Evolutionary conservation across 2,329 filamentous ascomycete species (phyloP), one percentile per base, ranked within the genome.

Genomic region (Fonsecaea monophora): DNA sequence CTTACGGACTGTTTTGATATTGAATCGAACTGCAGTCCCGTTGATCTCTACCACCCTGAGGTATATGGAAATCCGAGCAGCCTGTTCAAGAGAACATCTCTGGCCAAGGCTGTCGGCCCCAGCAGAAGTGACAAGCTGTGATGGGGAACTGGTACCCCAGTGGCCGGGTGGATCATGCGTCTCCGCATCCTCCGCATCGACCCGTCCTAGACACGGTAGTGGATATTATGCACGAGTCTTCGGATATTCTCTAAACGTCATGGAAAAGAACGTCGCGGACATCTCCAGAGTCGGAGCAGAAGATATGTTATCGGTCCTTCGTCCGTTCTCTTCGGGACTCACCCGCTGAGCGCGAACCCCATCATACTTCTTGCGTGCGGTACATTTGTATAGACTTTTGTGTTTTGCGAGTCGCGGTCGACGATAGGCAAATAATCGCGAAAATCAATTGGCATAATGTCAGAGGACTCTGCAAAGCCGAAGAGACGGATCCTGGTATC

Each of bases 401-500:
- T 25, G 15, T 4, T 12, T 10, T 5, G 2, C 18, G 9, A 12
- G 18, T 50, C 25, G 45, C 13, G 10, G 6, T n/a, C 18, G 2
- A 9, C 18, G 45, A 25, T 8, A 25, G 45, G 45, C 10, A 15
- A 15, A 38, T 13, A 38, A 25, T 8, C 35, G 53, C 9, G 10
- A 12, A 10, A 1, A 18, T 58, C 55, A 58, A 38, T 42, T 8
- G 35, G 4, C 60, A 48, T 18, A 21, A 62, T 62, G 60, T 40
- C 60, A 15, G 38, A 32, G 13, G 37, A 55, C 35, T 45, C 34
- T 4, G 21, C 53, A 5, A 66, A 62, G 73, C 72, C 70, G 37
- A 80, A 79, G 76, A 86, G 85, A 71, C 78, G 83, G 65, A 82
- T 87, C 58, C 81, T 86, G 53, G 81, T 84, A 45, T 79, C 85